phyloP scores from a whole-genome alignment of 2,329 filamentous ascomycete species.

The Trichoderma guizhouense region DNA sequence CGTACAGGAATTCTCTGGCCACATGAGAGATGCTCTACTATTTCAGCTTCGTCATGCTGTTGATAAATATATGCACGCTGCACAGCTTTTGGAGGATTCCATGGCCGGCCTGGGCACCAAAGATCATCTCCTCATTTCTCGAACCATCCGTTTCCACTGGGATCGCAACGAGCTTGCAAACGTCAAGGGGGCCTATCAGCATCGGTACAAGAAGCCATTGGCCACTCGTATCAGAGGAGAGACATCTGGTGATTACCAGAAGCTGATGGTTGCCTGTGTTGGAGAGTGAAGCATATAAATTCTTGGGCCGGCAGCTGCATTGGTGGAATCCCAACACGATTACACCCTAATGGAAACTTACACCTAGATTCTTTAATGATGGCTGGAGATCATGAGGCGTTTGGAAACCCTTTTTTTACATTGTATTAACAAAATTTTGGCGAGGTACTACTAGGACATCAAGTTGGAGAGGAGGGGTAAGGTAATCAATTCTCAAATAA shows the following conservation, averaged over 20 bases:
- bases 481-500: not conserved
- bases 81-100: conserved; percentile 73
- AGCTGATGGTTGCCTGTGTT: conserved; percentile 68
- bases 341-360: not conserved
- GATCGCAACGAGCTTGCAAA: conserved; percentile 69
- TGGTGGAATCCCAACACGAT: not conserved
- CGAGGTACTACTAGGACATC: not conserved
- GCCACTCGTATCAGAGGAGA: conserved; percentile 71
- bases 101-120: conserved; percentile 90
- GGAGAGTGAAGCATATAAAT: conserved; percentile 37
- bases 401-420: not conserved
- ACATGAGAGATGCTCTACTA: conserved; percentile 83
- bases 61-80: conserved; percentile 83
- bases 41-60: conserved; percentile 73
- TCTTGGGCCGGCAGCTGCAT: not conserved
- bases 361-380: not conserved
- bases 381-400: conserved; percentile 1
- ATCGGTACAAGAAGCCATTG: conserved; percentile 66
- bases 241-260: conserved; percentile 80
- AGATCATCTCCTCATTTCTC: conserved; percentile 71
- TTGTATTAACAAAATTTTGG: not conserved
- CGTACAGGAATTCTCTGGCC: conserved; percentile 73
- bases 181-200: conserved; percentile 74
- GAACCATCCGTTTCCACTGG: conserved; percentile 84
- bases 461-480: not conserved